Base-by-base conservation (phyloP, 2,329 filamentous ascomycete genomes). In the Talaromyces funiculosus region DNA sequence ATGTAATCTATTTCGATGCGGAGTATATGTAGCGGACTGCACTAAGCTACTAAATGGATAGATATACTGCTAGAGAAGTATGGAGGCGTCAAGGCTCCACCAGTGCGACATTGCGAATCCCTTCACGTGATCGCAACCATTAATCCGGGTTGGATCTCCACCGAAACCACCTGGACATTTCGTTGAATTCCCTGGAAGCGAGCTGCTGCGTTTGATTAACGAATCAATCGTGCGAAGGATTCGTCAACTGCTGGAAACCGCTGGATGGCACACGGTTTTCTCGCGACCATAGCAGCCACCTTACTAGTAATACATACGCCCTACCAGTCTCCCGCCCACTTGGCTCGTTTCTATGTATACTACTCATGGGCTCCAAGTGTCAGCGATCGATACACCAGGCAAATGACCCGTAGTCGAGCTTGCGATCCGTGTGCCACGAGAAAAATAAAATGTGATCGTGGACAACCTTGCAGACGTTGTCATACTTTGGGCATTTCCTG, bases 391-490 rank as follows among this genome's bases (percentile, higher is more conserved):
- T 58, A 61, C 49, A 47, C 24, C 55, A 38, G 56, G 60, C 55
- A 56, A 61, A 61, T 61, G 60, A 58, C 60, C 47, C 55, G 60
- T 38, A 61, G 60, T 45, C 55, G 60, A 58, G 60, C 60, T 37
- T 61, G 60, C 40, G 60, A 61, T 58, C 60, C 60, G 33, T 61
- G 60, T 61, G 60, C 60, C 31, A 61, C 60, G 18, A 57, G 60
- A 16, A 61, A 61, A 47, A 61, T 61, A 55, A 61, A 58, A 61
- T 61, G 60, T 61, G 60, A 61, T 26, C 47, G 60, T 45, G 60
- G 55, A 54, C 43, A 47, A 24, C 60, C 60, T 22, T 61, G 60
- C 47, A 45, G 49, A 38, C 60, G 60, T 22, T 61, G 60, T 38
- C 54, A 40, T 37, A 53, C 54, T 45, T n/a, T 61, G 47, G 31